Percentiles rank a stretch among this genome's conserved stretches.
Conservation (phyloP, 2,329 filamentous ascomycete species). For the Fusarium coicis region DNA sequence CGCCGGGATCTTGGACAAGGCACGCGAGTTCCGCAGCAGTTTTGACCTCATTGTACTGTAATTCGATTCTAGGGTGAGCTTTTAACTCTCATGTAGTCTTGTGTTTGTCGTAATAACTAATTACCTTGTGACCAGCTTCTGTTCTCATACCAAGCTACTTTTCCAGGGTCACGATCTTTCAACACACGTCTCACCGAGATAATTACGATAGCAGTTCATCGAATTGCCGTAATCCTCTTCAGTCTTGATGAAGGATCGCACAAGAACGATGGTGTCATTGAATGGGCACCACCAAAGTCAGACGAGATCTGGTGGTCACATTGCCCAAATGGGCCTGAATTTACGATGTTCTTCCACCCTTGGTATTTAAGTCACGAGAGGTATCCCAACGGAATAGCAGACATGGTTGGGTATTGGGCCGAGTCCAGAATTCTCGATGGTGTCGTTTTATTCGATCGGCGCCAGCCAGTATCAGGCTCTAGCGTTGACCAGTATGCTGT, state of each 20-base stretch:
- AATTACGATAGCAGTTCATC: slow-evolving; percentile 43
- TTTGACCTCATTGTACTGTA: slow-evolving; percentile 10
- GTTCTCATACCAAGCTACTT: slow-evolving; percentile 36
- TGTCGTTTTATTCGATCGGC: slow-evolving; percentile 1
- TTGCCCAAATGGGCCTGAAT: slow-evolving; percentile 19
- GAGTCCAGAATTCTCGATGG: background rate
- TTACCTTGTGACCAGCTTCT: slow-evolving; percentile 31
- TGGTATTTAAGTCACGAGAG: background rate
- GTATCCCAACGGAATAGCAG: background rate
- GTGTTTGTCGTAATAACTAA: background rate
- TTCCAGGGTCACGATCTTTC: slow-evolving; percentile 41
- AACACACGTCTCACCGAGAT: slow-evolving; percentile 48
- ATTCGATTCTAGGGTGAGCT: slow-evolving; percentile 11
- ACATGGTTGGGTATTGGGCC: slow-evolving; percentile 10
- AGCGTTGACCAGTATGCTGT: background rate
- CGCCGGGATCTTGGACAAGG: slow-evolving; percentile 22
- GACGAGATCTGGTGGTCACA: slow-evolving; percentile 4
- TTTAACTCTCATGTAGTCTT: background rate
- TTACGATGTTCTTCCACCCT: slow-evolving; percentile 44
- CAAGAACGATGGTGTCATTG: slow-evolving; percentile 36
- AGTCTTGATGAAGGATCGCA: slow-evolving; percentile 34
- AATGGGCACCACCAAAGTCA: slow-evolving; percentile 36
- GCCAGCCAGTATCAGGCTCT: background rate
- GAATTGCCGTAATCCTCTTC: slow-evolving; percentile 44
- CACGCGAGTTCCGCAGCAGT: slow-evolving; percentile 9